Evolutionary conservation across 169 alveolate species (phyloP), one percentile per base, ranked within the genome.

Genomic region (Plasmodium gaboni): DNA sequence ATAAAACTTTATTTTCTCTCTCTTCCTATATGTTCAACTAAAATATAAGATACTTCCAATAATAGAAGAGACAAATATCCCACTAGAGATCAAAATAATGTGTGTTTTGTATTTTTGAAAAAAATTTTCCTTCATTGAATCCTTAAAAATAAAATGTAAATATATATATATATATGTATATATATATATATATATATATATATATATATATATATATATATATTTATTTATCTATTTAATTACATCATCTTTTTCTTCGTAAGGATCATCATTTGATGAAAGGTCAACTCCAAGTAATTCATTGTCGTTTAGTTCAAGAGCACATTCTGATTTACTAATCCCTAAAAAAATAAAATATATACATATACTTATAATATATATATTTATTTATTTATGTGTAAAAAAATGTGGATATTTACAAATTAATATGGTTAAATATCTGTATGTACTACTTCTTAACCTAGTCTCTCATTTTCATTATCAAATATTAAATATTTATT

Each of bases 401-500:
- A 7, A 64, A 12, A 48, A 5, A 59, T 28, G 13, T 57, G 46
- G 10, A 44, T 2, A 53, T 12, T 12, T 55, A 17, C 48, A n/a
- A 7, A 5, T 12, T 46, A 8, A 17, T 26, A 60, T n/a, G 42
- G n/a, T 9, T 9, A 60, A 3, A 17, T 19, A 17, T 13, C 1
- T 9, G 69, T 26, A 8, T 48, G 65, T 15, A 6, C 22, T 22
- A 8, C 17, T 48, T 17, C 15, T 24, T 64, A 38, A 78, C 89
- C 89, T 22, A 78, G 46, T 57, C 67, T 78, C 26, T 59, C 55
- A 24, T 65, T 28, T 46, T 78, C 89, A 48, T 78, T 78, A 51
- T 78, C 89, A 57, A 78, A 78, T 68, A 65, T 65, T 19, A 78
- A 46, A 10, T 78, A 78, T 57, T 78, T 78, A 72, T 53, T 78